These are phyloP conservation scores for Colletotrichum noveboracense DNA, from an alignment of 2,329 filamentous ascomycete species.

Conservation along the genomic window DNA sequence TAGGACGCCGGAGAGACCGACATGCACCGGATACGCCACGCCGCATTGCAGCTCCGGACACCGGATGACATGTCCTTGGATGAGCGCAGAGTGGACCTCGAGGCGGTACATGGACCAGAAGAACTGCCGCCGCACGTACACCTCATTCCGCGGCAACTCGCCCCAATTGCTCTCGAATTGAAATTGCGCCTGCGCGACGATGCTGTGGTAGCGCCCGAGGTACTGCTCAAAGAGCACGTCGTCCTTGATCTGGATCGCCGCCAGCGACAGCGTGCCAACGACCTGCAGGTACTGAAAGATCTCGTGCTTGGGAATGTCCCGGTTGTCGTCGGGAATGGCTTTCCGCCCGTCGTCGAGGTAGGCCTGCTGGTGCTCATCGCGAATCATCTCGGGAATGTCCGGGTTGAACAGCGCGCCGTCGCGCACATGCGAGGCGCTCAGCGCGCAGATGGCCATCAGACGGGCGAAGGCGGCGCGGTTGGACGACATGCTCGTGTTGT, in stretches of 20 bases:
- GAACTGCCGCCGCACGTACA: slow-evolving; percentile 36
- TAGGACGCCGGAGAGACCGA: slow-evolving; percentile 2
- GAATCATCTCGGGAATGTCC: slow-evolving; percentile 27
- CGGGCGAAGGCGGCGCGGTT: slow-evolving; percentile 46
- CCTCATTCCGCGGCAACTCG: slow-evolving; percentile 46
- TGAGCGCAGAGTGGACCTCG: slow-evolving; percentile 58
- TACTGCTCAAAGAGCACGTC: slow-evolving; percentile 54
- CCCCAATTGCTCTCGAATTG: slow-evolving; percentile 62
- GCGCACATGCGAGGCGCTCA: slow-evolving; percentile 51
- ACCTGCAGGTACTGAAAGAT: slow-evolving; percentile 26
- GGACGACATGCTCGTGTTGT: slow-evolving; percentile 34
- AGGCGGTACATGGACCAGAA: slow-evolving; percentile 62
- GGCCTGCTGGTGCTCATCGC: slow-evolving; percentile 5
- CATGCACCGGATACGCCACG: slow-evolving; percentile 15
- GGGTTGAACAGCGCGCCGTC: slow-evolving; percentile 54
- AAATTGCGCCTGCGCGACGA: slow-evolving; percentile 52
- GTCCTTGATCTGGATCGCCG: slow-evolving; percentile 56
- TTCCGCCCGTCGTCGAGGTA: slow-evolving; percentile 20
- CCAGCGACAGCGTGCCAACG: slow-evolving; percentile 53
- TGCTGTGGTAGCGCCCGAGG: slow-evolving; percentile 53
- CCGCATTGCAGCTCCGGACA: slow-evolving; percentile 23
- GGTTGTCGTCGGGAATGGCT: slow-evolving; percentile 17
- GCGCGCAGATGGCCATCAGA: slow-evolving; percentile 56
- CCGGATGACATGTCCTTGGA: slow-evolving; percentile 42
- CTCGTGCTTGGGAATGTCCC: slow-evolving; percentile 3